Evolutionary conservation across 805 yeast genomes (phyloP).

Genomic region (Saturnispora bothae): DNA sequence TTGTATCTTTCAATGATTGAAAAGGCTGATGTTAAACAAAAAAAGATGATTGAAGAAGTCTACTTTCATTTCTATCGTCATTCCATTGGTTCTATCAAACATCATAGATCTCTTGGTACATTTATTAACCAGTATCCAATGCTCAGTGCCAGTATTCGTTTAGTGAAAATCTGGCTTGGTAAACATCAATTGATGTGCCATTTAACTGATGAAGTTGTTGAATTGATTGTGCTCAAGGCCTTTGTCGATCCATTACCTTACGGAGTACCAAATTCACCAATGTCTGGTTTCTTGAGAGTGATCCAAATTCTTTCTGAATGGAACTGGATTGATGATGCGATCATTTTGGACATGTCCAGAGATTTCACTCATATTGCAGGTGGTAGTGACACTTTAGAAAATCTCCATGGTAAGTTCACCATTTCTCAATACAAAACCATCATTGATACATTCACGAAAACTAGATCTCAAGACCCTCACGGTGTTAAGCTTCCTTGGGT

Average conservation of each 20-base stretch:
- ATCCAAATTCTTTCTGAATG: conserved; percentile 64
- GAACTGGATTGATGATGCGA: conserved; percentile 91
- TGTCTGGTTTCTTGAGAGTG: conserved; percentile 70
- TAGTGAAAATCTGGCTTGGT: conserved; percentile 85
- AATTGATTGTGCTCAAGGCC: conserved; percentile 70
- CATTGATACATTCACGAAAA: conserved; percentile 50
- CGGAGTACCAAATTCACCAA: conserved; percentile 66
- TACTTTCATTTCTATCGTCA: conserved; percentile 55
- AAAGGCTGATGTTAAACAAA: conserved; percentile 51
- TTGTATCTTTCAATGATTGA: conserved; percentile 63
- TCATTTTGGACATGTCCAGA: conserved; percentile 66
- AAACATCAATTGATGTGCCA: conserved; percentile 66
- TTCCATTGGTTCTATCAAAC: conserved; percentile 62
- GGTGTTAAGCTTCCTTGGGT: conserved; percentile 72
- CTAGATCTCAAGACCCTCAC: conserved; percentile 72
- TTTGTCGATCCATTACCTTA: conserved; percentile 87
- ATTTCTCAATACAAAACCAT: conserved; percentile 52
- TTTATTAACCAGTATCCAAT: conserved; percentile 62
- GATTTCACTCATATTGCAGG: conserved; percentile 21
- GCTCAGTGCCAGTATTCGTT: conserved; percentile 69
- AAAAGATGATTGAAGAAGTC: conserved; percentile 46
- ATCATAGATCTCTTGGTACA: conserved; percentile 67
- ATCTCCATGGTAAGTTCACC: conserved; percentile 51
- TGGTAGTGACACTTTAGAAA: conserved; percentile 25
- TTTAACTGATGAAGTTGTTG: conserved; percentile 69